Conservation (phyloP, 2,329 filamentous ascomycete genomes). For the Colletotrichum tanaceti region DNA sequence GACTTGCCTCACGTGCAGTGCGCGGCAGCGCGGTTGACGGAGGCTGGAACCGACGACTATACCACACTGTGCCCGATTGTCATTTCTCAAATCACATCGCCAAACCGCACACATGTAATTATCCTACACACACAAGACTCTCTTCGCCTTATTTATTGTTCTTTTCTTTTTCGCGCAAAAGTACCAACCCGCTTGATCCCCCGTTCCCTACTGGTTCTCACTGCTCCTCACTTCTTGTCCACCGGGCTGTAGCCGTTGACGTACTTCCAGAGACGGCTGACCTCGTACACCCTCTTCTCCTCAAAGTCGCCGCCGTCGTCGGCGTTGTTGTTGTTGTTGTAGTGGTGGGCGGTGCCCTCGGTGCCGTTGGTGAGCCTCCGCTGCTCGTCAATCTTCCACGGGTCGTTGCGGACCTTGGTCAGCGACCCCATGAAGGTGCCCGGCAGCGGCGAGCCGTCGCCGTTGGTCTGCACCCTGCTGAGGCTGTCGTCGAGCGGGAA, state of each 20-base stretch:
- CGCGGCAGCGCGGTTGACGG: too few species aligned
- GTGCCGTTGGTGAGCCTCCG: constrained; percentile 9
- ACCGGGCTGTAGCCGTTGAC: constrained; percentile 17
- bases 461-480: constrained; percentile 10
- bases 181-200: too few species aligned
- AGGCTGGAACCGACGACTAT: too few species aligned
- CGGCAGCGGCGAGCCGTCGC: constrained; percentile 13
- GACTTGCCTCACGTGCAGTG: too few species aligned
- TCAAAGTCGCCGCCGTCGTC: constrained; percentile 22
- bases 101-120: too few species aligned
- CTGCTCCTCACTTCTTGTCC: neutral
- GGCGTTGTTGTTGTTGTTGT: neutral
- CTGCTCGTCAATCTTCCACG: constrained; percentile 17
- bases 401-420: constrained; percentile 29
- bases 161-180: too few species aligned
- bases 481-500: constrained; percentile 54
- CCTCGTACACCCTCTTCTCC: constrained; percentile 24
- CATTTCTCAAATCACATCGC: too few species aligned
- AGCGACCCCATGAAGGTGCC: constrained; percentile 12
- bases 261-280: constrained; percentile 36
- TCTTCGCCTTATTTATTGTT: too few species aligned
- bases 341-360: neutral
- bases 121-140: neutral
- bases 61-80: too few species aligned
- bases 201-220: too few species aligned